These are phyloP conservation scores for Suillus cothurnatus DNA, from an alignment of 768 basidiomycete species.

Conservation along the genomic window DNA sequence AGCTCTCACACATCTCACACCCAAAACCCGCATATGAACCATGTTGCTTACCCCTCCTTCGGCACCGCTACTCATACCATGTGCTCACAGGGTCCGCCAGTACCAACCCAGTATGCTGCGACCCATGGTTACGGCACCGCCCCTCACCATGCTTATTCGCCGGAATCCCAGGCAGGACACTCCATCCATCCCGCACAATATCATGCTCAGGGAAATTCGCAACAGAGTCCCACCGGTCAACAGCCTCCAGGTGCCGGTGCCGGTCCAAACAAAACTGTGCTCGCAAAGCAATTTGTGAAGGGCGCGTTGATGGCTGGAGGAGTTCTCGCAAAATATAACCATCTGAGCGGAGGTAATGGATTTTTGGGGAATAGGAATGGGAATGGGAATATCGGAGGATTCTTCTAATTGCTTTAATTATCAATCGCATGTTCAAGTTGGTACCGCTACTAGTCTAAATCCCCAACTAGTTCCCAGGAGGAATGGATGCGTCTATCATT, in stretches of 20 bases:
- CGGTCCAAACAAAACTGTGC: background rate
- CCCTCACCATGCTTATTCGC: background rate
- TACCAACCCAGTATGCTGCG: background rate
- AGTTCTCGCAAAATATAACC: background rate
- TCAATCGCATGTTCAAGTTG: background rate
- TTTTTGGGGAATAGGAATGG: background rate
- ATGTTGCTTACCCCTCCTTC: background rate
- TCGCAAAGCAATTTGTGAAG: constrained; percentile 1
- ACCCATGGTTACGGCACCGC: background rate
- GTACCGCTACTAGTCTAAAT: too few relatives aligned
- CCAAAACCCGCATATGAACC: background rate
- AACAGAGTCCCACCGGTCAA: background rate
- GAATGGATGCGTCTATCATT: too few relatives aligned
- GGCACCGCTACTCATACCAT: background rate
- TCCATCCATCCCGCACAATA: background rate
- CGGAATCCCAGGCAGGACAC: background rate
- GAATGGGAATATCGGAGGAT: background rate
- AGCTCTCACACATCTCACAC: constrained; percentile 2
- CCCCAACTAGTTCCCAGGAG: too few relatives aligned
- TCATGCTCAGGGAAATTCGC: background rate
- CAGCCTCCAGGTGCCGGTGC: background rate
- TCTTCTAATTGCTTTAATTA: background rate
- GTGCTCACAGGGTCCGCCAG: background rate
- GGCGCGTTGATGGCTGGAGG: constrained; percentile 1
- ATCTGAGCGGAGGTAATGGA: background rate